Conservation (phyloP, 768 basidiomycete genomes). For the Lactifluus pinguis region DNA sequence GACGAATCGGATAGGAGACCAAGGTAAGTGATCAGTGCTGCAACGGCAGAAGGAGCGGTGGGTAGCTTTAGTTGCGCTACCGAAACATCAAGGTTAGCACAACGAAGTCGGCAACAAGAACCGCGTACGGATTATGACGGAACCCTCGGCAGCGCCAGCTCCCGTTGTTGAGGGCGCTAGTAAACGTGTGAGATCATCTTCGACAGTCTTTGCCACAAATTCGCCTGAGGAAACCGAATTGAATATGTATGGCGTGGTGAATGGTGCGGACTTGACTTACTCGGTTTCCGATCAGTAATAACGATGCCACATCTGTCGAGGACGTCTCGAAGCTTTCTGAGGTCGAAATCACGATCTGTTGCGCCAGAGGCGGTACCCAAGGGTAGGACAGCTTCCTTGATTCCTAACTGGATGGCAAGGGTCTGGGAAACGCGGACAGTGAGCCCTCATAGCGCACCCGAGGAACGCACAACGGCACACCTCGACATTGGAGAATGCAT, state of each 20-base stretch:
- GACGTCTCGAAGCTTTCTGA: constrained; percentile 78
- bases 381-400: constrained; percentile 89
- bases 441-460: background rate
- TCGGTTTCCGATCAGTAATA: constrained; percentile 80
- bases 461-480: constrained; percentile 32
- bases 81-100: background rate
- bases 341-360: constrained; percentile 78
- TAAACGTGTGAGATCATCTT: constrained; percentile 18
- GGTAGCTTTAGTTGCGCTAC: constrained; percentile 74
- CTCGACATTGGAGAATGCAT: constrained; percentile 92
- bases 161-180: background rate
- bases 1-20: constrained; percentile 66
- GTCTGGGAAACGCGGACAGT: constrained; percentile 42
- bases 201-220: constrained; percentile 37
- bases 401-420: constrained; percentile 88
- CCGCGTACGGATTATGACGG: constrained; percentile 7
- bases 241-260: background rate
- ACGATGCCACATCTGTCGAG: constrained; percentile 88
- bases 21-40: constrained; percentile 78
- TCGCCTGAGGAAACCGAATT: constrained; percentile 47
- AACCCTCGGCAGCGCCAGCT: background rate
- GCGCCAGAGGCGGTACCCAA: constrained; percentile 62
- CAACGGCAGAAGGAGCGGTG: constrained; percentile 68
- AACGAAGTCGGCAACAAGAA: background rate
- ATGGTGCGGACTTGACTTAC: constrained; percentile 38